Evolutionary conservation across 306 rosid species (phyloP).

Genomic region (Quercus gilva): DNA sequence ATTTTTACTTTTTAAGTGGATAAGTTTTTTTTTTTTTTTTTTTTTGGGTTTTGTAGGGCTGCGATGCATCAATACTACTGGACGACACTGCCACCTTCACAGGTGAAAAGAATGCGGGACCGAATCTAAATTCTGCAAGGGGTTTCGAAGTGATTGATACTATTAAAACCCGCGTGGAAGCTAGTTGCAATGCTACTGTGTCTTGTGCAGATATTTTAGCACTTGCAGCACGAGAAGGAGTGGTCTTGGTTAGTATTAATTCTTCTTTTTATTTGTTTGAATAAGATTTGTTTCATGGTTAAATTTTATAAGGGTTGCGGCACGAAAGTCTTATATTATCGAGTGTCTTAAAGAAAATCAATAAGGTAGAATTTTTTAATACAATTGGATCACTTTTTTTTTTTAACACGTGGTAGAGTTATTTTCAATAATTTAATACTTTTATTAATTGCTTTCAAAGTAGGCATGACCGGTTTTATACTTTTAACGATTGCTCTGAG

Average conservation of each 20-base stretch:
- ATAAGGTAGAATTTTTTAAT: too few relatives aligned
- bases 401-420: too few relatives aligned
- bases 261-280: too few relatives aligned
- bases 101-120: conserved; percentile 69
- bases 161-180: conserved; percentile 64
- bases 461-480: too few relatives aligned
- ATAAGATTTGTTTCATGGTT: too few relatives aligned
- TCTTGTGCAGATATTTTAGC: conserved; percentile 90
- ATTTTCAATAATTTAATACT: too few relatives aligned
- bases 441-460: too few relatives aligned
- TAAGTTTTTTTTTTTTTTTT: not conserved
- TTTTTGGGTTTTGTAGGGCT: conserved; percentile 42
- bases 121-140: conserved; percentile 56
- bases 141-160: conserved; percentile 75
- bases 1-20: not conserved
- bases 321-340: too few relatives aligned
- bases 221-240: conserved; percentile 71
- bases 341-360: too few relatives aligned
- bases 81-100: conserved; percentile 59
- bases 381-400: too few relatives aligned
- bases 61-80: conserved; percentile 65
- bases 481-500: too few relatives aligned
- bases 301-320: too few relatives aligned
- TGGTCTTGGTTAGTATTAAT: conserved; percentile 36
- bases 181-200: conserved; percentile 60